Evolutionary conservation across 805 yeast species (phyloP), one percentile per base, ranked within the genome.

Genomic region (Clavispora fructus): DNA sequence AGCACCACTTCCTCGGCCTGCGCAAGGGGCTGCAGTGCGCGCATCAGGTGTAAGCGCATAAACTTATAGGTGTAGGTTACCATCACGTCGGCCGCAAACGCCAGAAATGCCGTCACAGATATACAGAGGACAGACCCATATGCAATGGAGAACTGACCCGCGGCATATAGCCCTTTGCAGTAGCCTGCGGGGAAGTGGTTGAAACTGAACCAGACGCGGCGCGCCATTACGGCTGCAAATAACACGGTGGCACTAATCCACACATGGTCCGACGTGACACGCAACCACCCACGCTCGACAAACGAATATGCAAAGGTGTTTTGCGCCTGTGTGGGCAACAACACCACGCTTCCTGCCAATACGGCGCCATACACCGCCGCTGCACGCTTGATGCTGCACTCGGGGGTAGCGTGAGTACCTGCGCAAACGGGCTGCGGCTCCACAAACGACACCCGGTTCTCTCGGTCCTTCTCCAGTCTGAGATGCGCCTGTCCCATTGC

Each of bases 261-360:
- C 23, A 65, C 26, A 42, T 66, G 67, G 44, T 66, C 70, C 12
- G 55, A 58, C 11, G 53, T 57, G n/a, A 67, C 14, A 13, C 28
- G 32, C 33, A 54, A 25, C 14, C 32, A 9, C 25, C 35, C 41
- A 8, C 26, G 19, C 14, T 41, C 39, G 35, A 51, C 44, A 7
- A 60, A 23, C 3, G 51, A 49, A 19, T 59, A 47, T 12, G 65
- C 49, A 10, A 67, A 58, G 29, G 57, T 61, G 39, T 58, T 49
- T 33, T 59, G 43, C 7, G 58, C 46, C 5, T 42, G 33, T 6
- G 44, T 27, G 7, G 61, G 60, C 6, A 57, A 40, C 9, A 47
- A 19, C 11, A 35, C 16, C 27, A 44, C 42, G 16, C 44, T 26
- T 7, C 37, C 23, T n/a, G 16, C 25, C 12, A 33, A 33, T 6